These are phyloP conservation scores for Fusarium sp. DNA, from an alignment of 2,329 filamentous ascomycete genomes.

Conservation along the genomic window DNA sequence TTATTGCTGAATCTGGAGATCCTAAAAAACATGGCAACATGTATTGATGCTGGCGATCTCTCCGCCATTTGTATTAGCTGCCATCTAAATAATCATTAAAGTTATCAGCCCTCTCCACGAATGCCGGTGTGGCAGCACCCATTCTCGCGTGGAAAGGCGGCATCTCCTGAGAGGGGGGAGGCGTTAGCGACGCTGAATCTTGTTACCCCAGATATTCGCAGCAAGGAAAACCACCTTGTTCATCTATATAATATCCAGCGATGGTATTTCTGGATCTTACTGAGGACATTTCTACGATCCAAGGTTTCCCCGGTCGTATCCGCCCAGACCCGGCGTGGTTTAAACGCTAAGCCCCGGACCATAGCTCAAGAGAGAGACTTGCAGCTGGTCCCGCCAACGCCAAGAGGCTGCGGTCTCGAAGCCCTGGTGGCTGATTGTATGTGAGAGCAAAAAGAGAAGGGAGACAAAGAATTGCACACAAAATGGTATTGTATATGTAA, in stretches of 20 bases:
- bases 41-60: background rate
- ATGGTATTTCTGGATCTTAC: background rate
- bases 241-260: background rate
- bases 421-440: slow-evolving; percentile 30
- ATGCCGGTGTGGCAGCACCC: background rate
- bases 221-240: background rate
- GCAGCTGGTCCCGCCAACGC: slow-evolving; percentile 32
- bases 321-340: slow-evolving; percentile 29
- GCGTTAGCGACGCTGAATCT: slow-evolving; percentile 11
- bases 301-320: slow-evolving; percentile 26
- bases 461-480: slow-evolving; percentile 15
- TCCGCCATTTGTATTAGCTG: background rate
- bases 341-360: slow-evolving; percentile 38
- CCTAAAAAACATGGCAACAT: slow-evolving; percentile 6
- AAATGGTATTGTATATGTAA: background rate
- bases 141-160: slow-evolving; percentile 35
- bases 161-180: slow-evolving; percentile 31
- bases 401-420: slow-evolving; percentile 31
- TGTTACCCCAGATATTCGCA: slow-evolving; percentile 19
- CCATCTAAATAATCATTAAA: background rate
- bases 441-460: slow-evolving; percentile 11
- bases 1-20: background rate
- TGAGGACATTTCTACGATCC: slow-evolving; percentile 17
- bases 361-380: slow-evolving; percentile 36
- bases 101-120: slow-evolving; percentile 4